phyloP scores from a whole-genome alignment of 1,139 yeast genomes.

The Trichomonascaceae sp. region DNA sequence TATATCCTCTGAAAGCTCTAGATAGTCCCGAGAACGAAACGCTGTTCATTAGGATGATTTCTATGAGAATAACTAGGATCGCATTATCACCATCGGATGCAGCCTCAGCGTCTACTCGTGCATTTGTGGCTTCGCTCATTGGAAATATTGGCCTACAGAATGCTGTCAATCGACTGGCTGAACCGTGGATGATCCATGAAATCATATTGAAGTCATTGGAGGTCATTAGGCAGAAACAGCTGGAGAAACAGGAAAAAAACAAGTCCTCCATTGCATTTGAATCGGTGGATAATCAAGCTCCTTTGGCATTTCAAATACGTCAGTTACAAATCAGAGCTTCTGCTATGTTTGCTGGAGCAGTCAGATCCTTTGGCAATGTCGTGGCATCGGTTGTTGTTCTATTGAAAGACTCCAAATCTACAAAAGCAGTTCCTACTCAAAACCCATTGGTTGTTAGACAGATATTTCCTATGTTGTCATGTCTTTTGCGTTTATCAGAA shows the following conservation, averaged over 20 bases:
- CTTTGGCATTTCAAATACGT: constrained; percentile 2
- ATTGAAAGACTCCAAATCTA: constrained; percentile 4
- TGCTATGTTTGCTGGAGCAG: neutral
- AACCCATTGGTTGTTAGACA: constrained; percentile 7
- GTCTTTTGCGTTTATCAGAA: constrained; percentile 19
- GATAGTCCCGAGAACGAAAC: constrained; percentile 22
- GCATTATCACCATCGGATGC: constrained; percentile 38
- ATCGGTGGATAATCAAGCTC: neutral
- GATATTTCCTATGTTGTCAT: constrained; percentile 24
- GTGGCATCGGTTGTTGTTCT: constrained; percentile 22
- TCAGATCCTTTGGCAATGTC: constrained; percentile 15
- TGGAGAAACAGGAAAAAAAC: neutral
- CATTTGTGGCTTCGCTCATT: constrained; percentile 37
- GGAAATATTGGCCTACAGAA: constrained; percentile 39
- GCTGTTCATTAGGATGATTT: constrained; percentile 33
- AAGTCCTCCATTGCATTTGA: neutral
- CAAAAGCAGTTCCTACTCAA: neutral
- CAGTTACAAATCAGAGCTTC: constrained; percentile 3
- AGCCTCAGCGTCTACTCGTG: constrained; percentile 35
- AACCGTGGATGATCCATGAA: constrained; percentile 43
- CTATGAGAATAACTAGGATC: constrained; percentile 32
- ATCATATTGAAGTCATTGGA: constrained; percentile 30
- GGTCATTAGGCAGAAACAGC: neutral
- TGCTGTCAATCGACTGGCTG: constrained; percentile 38
- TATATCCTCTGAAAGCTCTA: constrained; percentile 49